Base-by-base conservation (phyloP, 1,139 yeast genomes). In the Kurtzmaniella quercitrusa region DNA sequence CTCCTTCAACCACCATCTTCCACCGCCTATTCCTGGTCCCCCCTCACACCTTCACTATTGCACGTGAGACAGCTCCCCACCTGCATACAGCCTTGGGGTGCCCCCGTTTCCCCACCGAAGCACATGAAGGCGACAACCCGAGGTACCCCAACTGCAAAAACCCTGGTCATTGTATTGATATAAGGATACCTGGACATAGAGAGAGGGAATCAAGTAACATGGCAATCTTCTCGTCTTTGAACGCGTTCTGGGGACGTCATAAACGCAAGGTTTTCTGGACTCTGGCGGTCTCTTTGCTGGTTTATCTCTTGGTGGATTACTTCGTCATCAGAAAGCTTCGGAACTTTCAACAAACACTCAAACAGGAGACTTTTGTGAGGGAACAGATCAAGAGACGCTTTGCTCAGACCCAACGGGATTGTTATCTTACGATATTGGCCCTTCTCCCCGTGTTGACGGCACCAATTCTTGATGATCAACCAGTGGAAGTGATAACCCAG, bases 381-480 rank as follows among this genome's bases (percentile, higher is more conserved):
- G 96, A 88, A 57, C 95, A 86, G 55, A 84, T 85, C 44, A 75
- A 73, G 51, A 65, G 82, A 52, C 68, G 96, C 48, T 93, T 90
- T 58, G 81, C 85, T 43, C 97, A 90, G 66, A 93, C 96, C 17
- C 98, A 91, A 58, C 85, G 84, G 55, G 98, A 93, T 65, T 88
- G 96, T 41, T 76, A 87, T 45, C 82, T 82, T 64, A 91, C 98
- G 0, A 80, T 91, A 46, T 73, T 87, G 59, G 93, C 95, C 9
- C 73, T 93, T 51, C 69, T 89, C 44, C 96, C 96, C 0, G 88
- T 88, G 14, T 70, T 91, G 46, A 75, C 84, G 4, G 73, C 75
- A 18, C 89, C 87, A 21, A 75, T 88, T 8, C 63, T 82, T 48
- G 81, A 76, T 25, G 70, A 73, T 44, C 70, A 85, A 49, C 85